These are phyloP conservation scores for Hyphodiscus hymeniophilus DNA, from an alignment of 495 filamentous ascomycete species.

Conservation along the genomic window DNA sequence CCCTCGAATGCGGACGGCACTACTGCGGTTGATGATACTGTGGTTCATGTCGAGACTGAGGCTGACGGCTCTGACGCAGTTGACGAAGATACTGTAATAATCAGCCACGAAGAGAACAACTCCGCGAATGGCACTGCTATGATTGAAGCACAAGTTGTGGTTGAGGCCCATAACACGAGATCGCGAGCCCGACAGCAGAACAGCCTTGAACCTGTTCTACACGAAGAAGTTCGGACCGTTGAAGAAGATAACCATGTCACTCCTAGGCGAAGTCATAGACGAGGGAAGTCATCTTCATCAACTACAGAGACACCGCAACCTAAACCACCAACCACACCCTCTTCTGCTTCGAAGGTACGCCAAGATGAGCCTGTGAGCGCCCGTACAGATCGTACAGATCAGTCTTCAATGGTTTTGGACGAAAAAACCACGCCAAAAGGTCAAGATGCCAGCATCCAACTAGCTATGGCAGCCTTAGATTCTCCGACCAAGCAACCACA, in stretches of 20 bases:
- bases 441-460: slow-evolving; percentile 20
- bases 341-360: neutral
- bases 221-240: neutral
- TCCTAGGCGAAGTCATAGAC: neutral
- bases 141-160: neutral
- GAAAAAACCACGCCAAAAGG: slow-evolving; percentile 8
- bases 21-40: neutral
- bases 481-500: slow-evolving; percentile 18
- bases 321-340: neutral
- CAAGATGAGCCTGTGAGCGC: neutral
- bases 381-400: neutral
- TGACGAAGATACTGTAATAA: neutral
- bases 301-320: neutral
- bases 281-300: neutral
- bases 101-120: neutral
- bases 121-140: neutral
- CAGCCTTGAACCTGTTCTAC: neutral
- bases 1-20: neutral
- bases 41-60: neutral
- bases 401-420: slow-evolving; percentile 14
- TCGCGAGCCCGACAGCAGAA: neutral
- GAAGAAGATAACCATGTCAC: neutral
- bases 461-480: slow-evolving; percentile 12
- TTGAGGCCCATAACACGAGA: neutral
- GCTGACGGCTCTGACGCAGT: neutral